Evolutionary conservation across 192 early-diverging fungal genomes (phyloP), one percentile per base, ranked within the genome.

Genomic region (Backusella tuberculispora): DNA sequence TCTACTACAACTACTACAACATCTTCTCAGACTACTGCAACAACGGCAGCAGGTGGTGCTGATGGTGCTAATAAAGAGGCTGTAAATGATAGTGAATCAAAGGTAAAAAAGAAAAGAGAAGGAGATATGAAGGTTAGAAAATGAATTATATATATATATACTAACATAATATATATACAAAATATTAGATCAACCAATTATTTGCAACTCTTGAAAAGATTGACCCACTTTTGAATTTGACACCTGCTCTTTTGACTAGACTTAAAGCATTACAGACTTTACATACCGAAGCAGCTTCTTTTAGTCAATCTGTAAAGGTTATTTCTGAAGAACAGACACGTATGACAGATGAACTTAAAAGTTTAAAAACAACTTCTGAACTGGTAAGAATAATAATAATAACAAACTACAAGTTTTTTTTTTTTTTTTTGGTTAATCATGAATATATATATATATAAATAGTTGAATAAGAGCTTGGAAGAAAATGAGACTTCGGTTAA

Each of bases 201-300:
- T 95, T 92, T 38, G 80, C 86, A 42, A 73, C 89, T 26, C 83
- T 98, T 68, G 87, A 91, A 17, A 86, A 87, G 64, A 80, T 98
- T 3, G 96, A 98, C 70, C 89, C 95, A 1, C 79, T 98, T 21
- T 84, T 93, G 53, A 87, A 90, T 21, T 68, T 95, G 75, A 89
- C 95, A 0, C 95, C 96, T 4, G 89, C 93, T 0, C 85, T 96
- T 17, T 84, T 96, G 15, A 80, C 89, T 14, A 88, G 96, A 42
- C 81, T 98, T 71, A 92, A 92, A 69, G 88, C 90, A 7, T 85
- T 98, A 44, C 88, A 92, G 65, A 84, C 84, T 4, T 83, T 98
- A 48, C 96, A 98, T 76, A 82, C 86, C 0, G 95, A 98, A 76
- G 94, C 95, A 0, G 85, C 92, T 14, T 87, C 92, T 46, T 95